Evolutionary conservation across 2,329 filamentous ascomycete genomes (phyloP).

Genomic region (Claviceps lovelessii): DNA sequence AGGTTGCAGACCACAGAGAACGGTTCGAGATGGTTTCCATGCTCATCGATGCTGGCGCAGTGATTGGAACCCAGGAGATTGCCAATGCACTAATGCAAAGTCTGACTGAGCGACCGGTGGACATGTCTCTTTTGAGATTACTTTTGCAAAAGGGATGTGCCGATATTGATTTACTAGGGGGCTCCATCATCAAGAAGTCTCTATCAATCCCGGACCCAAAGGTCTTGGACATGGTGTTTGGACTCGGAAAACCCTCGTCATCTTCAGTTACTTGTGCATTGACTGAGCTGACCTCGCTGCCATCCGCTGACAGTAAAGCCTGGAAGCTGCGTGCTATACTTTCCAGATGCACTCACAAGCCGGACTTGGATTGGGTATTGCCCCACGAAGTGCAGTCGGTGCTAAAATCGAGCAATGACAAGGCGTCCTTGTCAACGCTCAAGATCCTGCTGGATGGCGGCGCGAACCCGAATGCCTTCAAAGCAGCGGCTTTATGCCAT

Average conservation of each 20-base stretch:
- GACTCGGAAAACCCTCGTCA: constrained; percentile 28
- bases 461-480: constrained; percentile 39
- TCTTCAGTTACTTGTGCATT: constrained; percentile 30
- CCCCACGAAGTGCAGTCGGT: constrained; percentile 34
- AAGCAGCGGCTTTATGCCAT: constrained; percentile 35
- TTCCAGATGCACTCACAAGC: constrained; percentile 26
- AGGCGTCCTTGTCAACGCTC: constrained; percentile 29
- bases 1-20: constrained; percentile 24
- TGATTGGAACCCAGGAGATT: constrained; percentile 27
- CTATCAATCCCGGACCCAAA: constrained; percentile 30
- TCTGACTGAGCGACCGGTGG: constrained; percentile 30
- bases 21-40: constrained; percentile 33
- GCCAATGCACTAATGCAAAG: constrained; percentile 27
- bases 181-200: constrained; percentile 28
- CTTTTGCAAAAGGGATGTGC: constrained; percentile 37
- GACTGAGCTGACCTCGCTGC: constrained; percentile 26
- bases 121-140: constrained; percentile 33
- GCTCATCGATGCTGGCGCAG: constrained; percentile 31
- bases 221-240: constrained; percentile 33
- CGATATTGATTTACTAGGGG: constrained; percentile 36
- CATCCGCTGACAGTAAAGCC: constrained; percentile 31
- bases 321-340: constrained; percentile 36
- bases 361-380: constrained; percentile 30
- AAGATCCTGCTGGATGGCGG: constrained; percentile 34
- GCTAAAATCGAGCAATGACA: constrained; percentile 21